phyloP scores from a whole-genome alignment of 805 yeast genomes.

The Pichia nakasei region DNA sequence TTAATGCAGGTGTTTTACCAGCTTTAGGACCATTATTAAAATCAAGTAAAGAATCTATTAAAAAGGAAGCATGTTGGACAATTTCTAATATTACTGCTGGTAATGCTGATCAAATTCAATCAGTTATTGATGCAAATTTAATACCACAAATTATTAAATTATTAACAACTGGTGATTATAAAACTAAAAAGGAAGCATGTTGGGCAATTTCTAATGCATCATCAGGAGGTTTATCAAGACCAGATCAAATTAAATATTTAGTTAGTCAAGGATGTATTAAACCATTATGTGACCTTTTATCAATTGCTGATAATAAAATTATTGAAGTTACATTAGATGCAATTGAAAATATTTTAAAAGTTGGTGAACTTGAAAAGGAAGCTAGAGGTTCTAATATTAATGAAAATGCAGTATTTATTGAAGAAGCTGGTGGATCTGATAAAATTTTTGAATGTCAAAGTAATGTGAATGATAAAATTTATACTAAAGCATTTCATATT shows the following conservation, averaged over 20 bases:
- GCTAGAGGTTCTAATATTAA: conserved; percentile 59
- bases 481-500: conserved; percentile 81
- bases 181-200: conserved; percentile 97
- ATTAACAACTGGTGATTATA: conserved; percentile 76
- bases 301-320: conserved; percentile 82
- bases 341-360: conserved; percentile 82
- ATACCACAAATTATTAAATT: conserved; percentile 84
- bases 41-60: conserved; percentile 83
- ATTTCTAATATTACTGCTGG: conserved; percentile 98
- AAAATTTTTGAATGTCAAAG: conserved; percentile 89
- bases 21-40: conserved; percentile 73
- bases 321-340: conserved; percentile 95
- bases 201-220: conserved; percentile 99
- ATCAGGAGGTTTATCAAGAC: conserved; percentile 85
- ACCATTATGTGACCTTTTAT: conserved; percentile 88
- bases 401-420: conserved; percentile 84
- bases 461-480: conserved; percentile 85
- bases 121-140: conserved; percentile 89
- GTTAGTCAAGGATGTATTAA: conserved; percentile 95
- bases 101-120: conserved; percentile 89
- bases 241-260: conserved; percentile 87
- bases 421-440: conserved; percentile 98
- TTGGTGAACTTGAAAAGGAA: conserved; percentile 90
- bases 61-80: conserved; percentile 99
- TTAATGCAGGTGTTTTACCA: conserved; percentile 84